phyloP scores from a whole-genome alignment of 176 grass and related monocot species.

The barley (Hordeum vulgare) region MorexV3_pseudomolecules_assembly NC_058522.1:272045133-272045632 shows the following conservation, averaged over 20 bases:
- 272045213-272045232: slow-evolving; percentile 35
- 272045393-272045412: background rate
- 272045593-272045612: too few relatives aligned
- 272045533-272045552: too few relatives aligned
- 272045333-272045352: background rate
- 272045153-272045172: background rate
- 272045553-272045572: too few relatives aligned
- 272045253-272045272: background rate
- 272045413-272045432: background rate
- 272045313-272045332: slow-evolving; percentile 28
- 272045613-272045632: background rate
- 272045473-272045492: background rate
- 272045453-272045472: background rate
- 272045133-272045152: background rate
- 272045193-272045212: slow-evolving; percentile 56
- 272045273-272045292: background rate
- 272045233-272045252: background rate
- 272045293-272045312: slow-evolving; percentile 23
- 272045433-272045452: slow-evolving; percentile 18
- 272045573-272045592: too few relatives aligned
- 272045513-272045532: too few relatives aligned
- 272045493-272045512: too few relatives aligned
- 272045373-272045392: slow-evolving; percentile 6
- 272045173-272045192: slow-evolving; percentile 59
- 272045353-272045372: slow-evolving; percentile 27